These are phyloP conservation scores for Limonium bicolor DNA, from an alignment of 148 eudicot species.

Conservation along the genomic window DNA sequence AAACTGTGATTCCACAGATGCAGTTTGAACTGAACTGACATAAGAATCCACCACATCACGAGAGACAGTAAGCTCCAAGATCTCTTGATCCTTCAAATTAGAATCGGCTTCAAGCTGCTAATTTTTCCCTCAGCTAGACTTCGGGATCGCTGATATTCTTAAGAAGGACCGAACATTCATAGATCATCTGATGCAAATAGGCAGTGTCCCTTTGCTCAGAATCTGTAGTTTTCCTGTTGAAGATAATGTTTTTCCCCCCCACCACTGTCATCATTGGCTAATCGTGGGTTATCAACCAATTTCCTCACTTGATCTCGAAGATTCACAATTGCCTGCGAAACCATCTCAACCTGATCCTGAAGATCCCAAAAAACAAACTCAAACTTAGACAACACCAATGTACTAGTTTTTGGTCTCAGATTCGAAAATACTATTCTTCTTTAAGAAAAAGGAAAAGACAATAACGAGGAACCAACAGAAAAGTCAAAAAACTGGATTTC, in stretches of 20 bases:
- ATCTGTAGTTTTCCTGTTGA: conserved; percentile 13
- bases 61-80: conserved; percentile 39
- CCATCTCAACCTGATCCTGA: conserved; percentile 67
- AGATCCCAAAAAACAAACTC: conserved; percentile 1
- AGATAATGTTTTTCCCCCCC: conserved; percentile 10
- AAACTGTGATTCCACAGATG: conserved; percentile 23
- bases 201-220: conserved; percentile 14
- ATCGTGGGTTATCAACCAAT: conserved; percentile 22
- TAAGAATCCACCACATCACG: conserved; percentile 32
- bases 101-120: conserved; percentile 21
- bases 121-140: conserved; percentile 15
- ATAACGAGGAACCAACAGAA: conserved; percentile 2
- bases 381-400: not conserved
- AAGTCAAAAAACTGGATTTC: conserved; percentile 43
- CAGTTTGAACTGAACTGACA: conserved; percentile 27
- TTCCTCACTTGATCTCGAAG: conserved; percentile 46
- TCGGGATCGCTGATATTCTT: conserved; percentile 20
- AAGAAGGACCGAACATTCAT: conserved; percentile 51
- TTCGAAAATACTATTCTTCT: no score
- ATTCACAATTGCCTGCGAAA: conserved; percentile 35
- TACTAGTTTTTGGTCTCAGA: no score
- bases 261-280: conserved; percentile 16
- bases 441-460: conserved; percentile 5
- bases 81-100: conserved; percentile 29
- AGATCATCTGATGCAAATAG: conserved; percentile 44